Evolutionary conservation across 257 asterid genomes (phyloP).

Genomic region (Craterostigma plantagineum): DNA sequence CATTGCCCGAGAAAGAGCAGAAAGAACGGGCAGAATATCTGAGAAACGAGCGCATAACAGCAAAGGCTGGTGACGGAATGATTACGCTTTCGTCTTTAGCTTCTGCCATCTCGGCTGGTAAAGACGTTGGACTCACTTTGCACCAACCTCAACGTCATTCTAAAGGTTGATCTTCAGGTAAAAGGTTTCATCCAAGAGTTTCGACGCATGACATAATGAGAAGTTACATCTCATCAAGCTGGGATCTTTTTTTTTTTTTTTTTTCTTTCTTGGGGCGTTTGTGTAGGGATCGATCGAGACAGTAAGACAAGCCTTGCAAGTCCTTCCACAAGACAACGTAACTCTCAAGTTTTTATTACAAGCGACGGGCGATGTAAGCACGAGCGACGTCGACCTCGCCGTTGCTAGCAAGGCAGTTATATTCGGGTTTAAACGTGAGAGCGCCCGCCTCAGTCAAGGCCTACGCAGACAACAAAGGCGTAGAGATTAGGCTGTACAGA

Average conservation of each 20-base stretch:
- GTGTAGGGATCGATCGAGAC: slow-evolving; percentile 86
- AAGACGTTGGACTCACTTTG: slow-evolving; percentile 63
- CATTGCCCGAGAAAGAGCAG: slow-evolving; percentile 74
- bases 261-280: slow-evolving; percentile 11
- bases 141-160: slow-evolving; percentile 81
- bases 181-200: slow-evolving; percentile 6
- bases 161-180: slow-evolving; percentile 98
- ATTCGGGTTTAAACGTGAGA: slow-evolving; percentile 77
- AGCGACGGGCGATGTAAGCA: slow-evolving; percentile 79
- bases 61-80: slow-evolving; percentile 92
- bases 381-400: slow-evolving; percentile 92
- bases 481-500: slow-evolving; percentile 70
- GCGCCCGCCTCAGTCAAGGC: slow-evolving; percentile 73
- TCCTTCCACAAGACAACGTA: slow-evolving; percentile 81
- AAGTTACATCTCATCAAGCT: no score
- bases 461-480: slow-evolving; percentile 51
- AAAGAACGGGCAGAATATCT: slow-evolving; percentile 39
- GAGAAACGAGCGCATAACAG: slow-evolving; percentile 72
- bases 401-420: slow-evolving; percentile 77
- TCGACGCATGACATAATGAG: no score
- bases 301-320: slow-evolving; percentile 76
- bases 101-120: slow-evolving; percentile 79
- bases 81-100: slow-evolving; percentile 86
- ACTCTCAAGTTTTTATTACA: slow-evolving; percentile 84
- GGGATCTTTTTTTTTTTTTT: no score